Percentiles rank a stretch among this genome's conserved stretches.
Conservation (phyloP, 805 yeast species). For the Maudiozyma serrabonitensis region DNA sequence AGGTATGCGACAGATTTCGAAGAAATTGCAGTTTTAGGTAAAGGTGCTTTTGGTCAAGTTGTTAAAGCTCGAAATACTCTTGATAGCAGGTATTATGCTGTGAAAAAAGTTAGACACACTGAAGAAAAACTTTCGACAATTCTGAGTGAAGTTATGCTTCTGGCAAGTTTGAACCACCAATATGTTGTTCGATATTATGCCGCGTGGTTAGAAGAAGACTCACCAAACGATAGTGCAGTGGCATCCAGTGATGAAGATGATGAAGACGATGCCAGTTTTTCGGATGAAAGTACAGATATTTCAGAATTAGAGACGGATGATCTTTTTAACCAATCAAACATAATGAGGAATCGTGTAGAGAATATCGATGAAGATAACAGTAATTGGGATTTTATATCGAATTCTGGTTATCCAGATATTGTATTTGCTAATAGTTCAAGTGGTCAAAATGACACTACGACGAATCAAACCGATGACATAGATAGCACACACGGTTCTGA, state of each 20-base stretch:
- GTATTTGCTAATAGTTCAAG: constrained; percentile 39
- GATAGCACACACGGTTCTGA: constrained; percentile 5
- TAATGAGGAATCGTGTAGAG: constrained; percentile 25
- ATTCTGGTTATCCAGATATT: constrained; percentile 40
- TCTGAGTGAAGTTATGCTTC: constrained; percentile 80
- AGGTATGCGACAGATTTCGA: constrained; percentile 91
- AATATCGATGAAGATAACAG: constrained; percentile 16
- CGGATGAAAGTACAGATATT: constrained; percentile 12
- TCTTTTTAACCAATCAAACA: constrained; percentile 21
- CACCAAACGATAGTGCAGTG: constrained; percentile 29
- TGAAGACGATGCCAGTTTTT: constrained; percentile 7
- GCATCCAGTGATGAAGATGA: constrained; percentile 28
- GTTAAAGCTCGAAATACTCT: constrained; percentile 90
- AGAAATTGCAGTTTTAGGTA: constrained; percentile 82
- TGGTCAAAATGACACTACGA: constrained; percentile 2
- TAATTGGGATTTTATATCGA: constrained; percentile 58
- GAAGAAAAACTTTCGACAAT: constrained; percentile 72
- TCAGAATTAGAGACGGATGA: constrained; percentile 9
- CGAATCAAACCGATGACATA: constrained; percentile 7
- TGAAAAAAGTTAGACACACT: constrained; percentile 80
- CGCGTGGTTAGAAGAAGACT: constrained; percentile 88
- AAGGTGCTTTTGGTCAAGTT: constrained; percentile 97
- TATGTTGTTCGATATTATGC: constrained; percentile 94
- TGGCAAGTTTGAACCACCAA: constrained; percentile 88
- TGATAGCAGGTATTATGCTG: constrained; percentile 92